These are phyloP conservation scores for Digitaria exilis DNA, from an alignment of 202 grass and related monocot species.

Conservation along the genomic window DNA sequence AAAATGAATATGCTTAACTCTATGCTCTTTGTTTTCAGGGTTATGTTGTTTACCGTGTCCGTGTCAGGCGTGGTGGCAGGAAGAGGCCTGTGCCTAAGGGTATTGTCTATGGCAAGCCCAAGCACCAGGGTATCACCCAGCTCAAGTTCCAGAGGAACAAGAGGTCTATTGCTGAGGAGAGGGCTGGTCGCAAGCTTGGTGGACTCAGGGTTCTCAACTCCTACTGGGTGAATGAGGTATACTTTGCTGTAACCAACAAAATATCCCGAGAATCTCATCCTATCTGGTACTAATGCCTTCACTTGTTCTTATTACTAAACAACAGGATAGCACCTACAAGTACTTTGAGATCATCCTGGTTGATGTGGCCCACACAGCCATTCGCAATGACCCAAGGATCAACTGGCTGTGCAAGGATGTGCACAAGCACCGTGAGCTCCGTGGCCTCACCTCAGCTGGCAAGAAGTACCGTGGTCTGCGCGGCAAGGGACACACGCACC, in stretches of 20 bases:
- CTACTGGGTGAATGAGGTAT: conserved; percentile 97
- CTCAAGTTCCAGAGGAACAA: conserved; percentile 99
- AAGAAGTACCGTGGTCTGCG: conserved; percentile 85
- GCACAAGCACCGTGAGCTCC: conserved; percentile 81
- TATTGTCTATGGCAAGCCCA: conserved; percentile 97
- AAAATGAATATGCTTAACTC: neutral
- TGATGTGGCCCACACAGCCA: conserved; percentile 63
- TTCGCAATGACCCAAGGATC: conserved; percentile 73
- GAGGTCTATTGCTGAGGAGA: conserved; percentile 94
- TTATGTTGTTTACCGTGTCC: conserved; percentile 86
- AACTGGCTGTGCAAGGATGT: conserved; percentile 81
- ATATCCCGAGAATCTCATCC: neutral
- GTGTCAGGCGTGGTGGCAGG: conserved; percentile 88
- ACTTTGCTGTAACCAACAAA: neutral
- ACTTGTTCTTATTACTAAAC: neutral
- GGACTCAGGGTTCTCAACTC: conserved; percentile 96
- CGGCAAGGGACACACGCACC: conserved; percentile 61
- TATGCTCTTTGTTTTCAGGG: conserved; percentile 44
- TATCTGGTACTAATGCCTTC: neutral
- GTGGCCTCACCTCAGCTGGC: conserved; percentile 81
- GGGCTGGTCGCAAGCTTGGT: conserved; percentile 78
- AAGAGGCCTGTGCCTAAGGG: conserved; percentile 96
- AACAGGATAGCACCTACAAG: conserved; percentile 64
- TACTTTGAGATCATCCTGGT: conserved; percentile 86
- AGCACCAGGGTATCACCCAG: conserved; percentile 96